Percentiles rank a stretch among this genome's conserved stretches.
Conservation (phyloP, 257 asterid species). For the Linderniella brevidens region DNA sequence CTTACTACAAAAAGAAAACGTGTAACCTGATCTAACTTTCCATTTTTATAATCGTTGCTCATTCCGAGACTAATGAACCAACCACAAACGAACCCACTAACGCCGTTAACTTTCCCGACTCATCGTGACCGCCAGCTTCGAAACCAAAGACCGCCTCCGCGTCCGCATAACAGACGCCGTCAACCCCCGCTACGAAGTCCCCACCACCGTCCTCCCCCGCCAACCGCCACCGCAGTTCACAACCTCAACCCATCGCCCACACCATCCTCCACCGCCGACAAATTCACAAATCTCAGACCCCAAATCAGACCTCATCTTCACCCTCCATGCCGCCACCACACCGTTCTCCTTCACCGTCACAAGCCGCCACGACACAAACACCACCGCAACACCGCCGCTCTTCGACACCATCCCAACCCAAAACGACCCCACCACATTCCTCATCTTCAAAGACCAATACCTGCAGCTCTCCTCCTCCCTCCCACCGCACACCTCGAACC, state of each 20-base stretch:
- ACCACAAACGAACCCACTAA: neutral
- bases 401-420: slow-evolving; percentile 20
- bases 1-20: too few species aligned
- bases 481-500: slow-evolving; percentile 29
- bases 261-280: slow-evolving; percentile 2
- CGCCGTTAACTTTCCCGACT: neutral
- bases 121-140: slow-evolving; percentile 19
- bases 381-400: slow-evolving; percentile 9
- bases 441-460: slow-evolving; percentile 66
- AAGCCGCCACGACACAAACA: slow-evolving; percentile 29
- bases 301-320: slow-evolving; percentile 26
- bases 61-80: neutral
- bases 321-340: slow-evolving; percentile 25
- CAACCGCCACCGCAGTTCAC: slow-evolving; percentile 10
- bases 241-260: slow-evolving; percentile 8
- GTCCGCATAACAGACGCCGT: slow-evolving; percentile 31
- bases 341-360: slow-evolving; percentile 37
- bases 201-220: slow-evolving; percentile 25
- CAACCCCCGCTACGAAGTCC: slow-evolving; percentile 38
- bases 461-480: slow-evolving; percentile 68
- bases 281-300: slow-evolving; percentile 15
- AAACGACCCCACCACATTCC: slow-evolving; percentile 18
- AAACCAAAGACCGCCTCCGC: slow-evolving; percentile 34
- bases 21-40: too few species aligned
- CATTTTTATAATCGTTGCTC: neutral